Percentiles rank a stretch among this genome's conserved stretches.
phyloP scores from a whole-genome alignment of 208 protist species.

The Trichomonas tenax region DNA sequence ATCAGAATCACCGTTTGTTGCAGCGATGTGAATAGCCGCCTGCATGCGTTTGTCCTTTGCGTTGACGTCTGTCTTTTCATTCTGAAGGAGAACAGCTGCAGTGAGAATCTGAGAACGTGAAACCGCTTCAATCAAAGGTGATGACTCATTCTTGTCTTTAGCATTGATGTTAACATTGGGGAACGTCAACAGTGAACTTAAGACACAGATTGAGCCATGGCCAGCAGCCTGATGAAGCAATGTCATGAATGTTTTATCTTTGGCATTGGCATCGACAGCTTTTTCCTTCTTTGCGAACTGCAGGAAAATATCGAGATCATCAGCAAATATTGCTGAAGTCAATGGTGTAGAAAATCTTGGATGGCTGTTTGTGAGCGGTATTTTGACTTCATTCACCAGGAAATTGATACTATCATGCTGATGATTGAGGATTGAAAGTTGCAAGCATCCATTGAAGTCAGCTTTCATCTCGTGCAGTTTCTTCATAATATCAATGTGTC shows the following conservation, averaged over 20 bases:
- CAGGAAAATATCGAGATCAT: background rate
- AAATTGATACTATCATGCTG: background rate
- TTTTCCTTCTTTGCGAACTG: background rate
- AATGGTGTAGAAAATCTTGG: background rate
- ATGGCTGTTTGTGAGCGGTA: background rate
- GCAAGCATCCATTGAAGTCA: background rate
- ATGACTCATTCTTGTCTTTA: background rate
- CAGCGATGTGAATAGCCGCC: background rate
- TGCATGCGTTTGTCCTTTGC: background rate
- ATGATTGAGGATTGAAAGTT: background rate
- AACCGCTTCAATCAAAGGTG: background rate
- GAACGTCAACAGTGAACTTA: background rate
- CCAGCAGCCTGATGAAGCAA: background rate
- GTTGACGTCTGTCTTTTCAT: background rate
- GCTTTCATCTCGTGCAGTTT: background rate
- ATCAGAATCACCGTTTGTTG: background rate
- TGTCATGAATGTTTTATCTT: background rate
- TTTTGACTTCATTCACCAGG: background rate
- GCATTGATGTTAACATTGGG: background rate
- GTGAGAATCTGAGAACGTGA: background rate
- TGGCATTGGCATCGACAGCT: background rate
- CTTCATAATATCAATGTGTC: background rate
- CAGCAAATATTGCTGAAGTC: background rate
- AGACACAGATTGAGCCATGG: background rate
- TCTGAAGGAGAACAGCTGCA: background rate